Evolutionary conservation across 2,329 filamentous ascomycete species (phyloP).

Genomic region (Dothideomycetidae sp.): DNA sequence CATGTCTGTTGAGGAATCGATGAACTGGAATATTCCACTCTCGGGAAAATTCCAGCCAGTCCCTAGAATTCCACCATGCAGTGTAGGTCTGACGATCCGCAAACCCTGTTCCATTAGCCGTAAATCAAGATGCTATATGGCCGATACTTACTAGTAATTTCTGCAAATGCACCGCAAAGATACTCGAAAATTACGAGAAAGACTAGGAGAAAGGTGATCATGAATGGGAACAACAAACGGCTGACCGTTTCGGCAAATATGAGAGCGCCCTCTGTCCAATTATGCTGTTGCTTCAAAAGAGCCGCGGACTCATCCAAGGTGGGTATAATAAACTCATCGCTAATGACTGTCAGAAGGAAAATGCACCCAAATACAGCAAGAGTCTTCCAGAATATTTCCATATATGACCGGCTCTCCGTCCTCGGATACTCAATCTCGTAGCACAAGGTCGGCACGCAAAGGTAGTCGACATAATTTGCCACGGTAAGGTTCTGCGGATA

Average conservation of each 20-base stretch:
- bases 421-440: constrained; percentile 96
- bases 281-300: constrained; percentile 34
- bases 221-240: constrained; percentile 88
- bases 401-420: constrained; percentile 58
- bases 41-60: constrained; percentile 81
- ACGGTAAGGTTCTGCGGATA: constrained; percentile 82
- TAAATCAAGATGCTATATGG: constrained; percentile 1
- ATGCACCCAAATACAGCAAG: constrained; percentile 90
- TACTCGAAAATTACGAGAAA: constrained; percentile 99
- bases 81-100: constrained; percentile 88
- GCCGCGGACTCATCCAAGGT: constrained; percentile 62
- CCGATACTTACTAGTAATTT: constrained; percentile 52
- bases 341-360: constrained; percentile 79
- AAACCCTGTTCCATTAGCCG: constrained; percentile 39
- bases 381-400: constrained; percentile 69
- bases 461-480: constrained; percentile 69
- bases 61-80: constrained; percentile 58
- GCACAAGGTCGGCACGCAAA: constrained; percentile 88
- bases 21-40: constrained; percentile 99
- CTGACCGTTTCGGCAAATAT: constrained; percentile 82
- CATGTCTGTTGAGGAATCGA: constrained; percentile 84
- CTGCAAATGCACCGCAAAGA: constrained; percentile 81
- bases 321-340: constrained; percentile 89
- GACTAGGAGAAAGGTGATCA: constrained; percentile 86
- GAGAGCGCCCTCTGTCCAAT: constrained; percentile 53